Percentiles rank a stretch among this genome's conserved stretches.
phyloP scores from a whole-genome alignment of 1,284 basidiomycete genomes.

The Cutaneotrichosporon cutaneum region DNA sequence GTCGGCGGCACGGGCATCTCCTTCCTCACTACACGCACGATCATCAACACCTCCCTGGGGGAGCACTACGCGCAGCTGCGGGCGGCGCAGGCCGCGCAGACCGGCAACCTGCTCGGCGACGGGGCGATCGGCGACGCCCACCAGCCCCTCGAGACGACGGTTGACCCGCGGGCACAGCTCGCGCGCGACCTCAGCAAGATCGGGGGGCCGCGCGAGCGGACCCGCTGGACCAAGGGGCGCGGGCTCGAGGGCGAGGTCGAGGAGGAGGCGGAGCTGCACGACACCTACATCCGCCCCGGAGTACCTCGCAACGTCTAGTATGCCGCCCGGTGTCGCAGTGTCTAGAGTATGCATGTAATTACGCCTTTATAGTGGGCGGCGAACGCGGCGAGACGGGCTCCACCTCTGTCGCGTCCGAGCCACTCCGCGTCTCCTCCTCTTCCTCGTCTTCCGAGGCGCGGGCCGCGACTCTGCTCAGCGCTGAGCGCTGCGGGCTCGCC shows the following conservation, averaged over 20 bases:
- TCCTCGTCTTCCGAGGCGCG: neutral
- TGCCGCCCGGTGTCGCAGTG: too few relatives aligned
- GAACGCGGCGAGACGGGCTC: conserved; percentile 1
- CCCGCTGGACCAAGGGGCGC: conserved; percentile 31
- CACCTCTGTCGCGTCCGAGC: conserved; percentile 9
- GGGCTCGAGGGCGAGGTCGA: conserved; percentile 38
- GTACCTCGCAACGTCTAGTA: conserved; percentile 27
- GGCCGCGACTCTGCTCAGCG: neutral
- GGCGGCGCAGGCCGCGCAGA: neutral
- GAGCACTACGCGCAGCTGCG: conserved; percentile 12
- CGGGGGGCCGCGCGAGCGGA: conserved; percentile 27
- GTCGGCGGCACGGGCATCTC: conserved; percentile 36
- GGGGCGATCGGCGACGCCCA: neutral
- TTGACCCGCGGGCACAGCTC: conserved; percentile 12
- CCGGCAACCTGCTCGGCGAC: conserved; percentile 7
- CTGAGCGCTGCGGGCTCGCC: neutral
- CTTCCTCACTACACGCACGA: conserved; percentile 27
- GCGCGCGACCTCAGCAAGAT: conserved; percentile 13
- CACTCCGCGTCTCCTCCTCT: too few relatives aligned
- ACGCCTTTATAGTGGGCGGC: neutral
- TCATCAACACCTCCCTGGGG: conserved; percentile 27
- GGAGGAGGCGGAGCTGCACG: conserved; percentile 40
- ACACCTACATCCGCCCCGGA: conserved; percentile 37
- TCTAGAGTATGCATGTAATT: conserved; percentile 4
- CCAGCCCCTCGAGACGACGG: neutral